Percentiles rank a stretch among this genome's conserved stretches.
These are phyloP conservation scores for Grosmannia clavigera DNA, from an alignment of 2,329 filamentous ascomycete genomes.

Conservation along the genomic window DNA sequence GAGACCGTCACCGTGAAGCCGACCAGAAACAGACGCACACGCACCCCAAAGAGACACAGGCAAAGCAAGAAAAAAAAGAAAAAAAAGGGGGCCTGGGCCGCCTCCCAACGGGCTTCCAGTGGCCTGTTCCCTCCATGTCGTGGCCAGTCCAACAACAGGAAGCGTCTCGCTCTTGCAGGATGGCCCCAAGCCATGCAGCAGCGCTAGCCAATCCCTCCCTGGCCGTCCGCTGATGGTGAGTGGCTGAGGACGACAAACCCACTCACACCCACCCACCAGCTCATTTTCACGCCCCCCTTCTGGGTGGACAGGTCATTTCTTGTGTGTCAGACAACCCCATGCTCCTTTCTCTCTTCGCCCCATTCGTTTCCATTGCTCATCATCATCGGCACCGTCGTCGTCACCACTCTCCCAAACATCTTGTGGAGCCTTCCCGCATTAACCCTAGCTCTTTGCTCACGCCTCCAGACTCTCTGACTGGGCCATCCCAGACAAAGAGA, in stretches of 20 bases:
- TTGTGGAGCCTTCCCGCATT: background rate
- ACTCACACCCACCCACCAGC: background rate
- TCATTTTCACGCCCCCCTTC: background rate
- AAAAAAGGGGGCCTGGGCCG: background rate
- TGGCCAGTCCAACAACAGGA: background rate
- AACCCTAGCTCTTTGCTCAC: background rate
- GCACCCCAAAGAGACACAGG: background rate
- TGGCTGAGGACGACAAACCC: slow-evolving; percentile 6
- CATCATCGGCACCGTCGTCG: background rate
- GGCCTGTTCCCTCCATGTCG: background rate
- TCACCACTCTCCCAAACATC: background rate
- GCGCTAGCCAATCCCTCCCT: background rate
- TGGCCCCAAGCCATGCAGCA: background rate
- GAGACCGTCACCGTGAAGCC: background rate
- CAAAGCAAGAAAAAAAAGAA: background rate
- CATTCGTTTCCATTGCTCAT: background rate
- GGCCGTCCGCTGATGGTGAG: background rate
- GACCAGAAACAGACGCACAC: no score
- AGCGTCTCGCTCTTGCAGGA: background rate
- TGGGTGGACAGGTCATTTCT: slow-evolving; percentile 3
- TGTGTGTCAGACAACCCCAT: slow-evolving; percentile 9
- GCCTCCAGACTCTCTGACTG: background rate
- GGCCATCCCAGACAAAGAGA: slow-evolving; percentile 1
- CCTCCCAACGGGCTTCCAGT: background rate
- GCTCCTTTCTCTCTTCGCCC: background rate